A percentile compares a stretch with the other conserved stretches of the same genome.
These are phyloP conservation scores for Elaeis guineensis DNA, from an alignment of 176 grass and related monocot species.

Conservation along the genomic window DNA sequence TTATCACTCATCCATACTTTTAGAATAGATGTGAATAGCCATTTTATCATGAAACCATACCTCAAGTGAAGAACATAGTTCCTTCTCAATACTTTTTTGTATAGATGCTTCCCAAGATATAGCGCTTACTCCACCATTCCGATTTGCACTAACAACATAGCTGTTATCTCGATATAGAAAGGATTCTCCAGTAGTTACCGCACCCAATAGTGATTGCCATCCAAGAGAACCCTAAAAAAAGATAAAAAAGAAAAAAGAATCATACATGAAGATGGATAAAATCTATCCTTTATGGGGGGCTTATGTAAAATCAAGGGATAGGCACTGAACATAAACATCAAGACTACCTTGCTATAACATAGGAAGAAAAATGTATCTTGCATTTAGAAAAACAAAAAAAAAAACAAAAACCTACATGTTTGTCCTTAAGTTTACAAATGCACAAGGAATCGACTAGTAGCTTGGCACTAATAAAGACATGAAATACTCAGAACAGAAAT, in stretches of 20 bases:
- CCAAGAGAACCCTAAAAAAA: slow-evolving; percentile 66
- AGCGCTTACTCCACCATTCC: slow-evolving; percentile 49
- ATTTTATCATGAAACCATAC: slow-evolving; percentile 30
- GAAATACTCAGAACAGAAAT: too few relatives aligned
- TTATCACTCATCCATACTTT: too few relatives aligned
- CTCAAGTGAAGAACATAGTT: slow-evolving; percentile 82
- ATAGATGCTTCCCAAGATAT: slow-evolving; percentile 85
- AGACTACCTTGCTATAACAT: too few relatives aligned
- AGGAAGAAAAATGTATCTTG: too few relatives aligned
- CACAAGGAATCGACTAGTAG: too few relatives aligned
- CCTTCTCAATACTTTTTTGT: slow-evolving; percentile 75
- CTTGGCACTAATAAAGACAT: too few relatives aligned
- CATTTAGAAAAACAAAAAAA: too few relatives aligned
- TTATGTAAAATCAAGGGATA: too few relatives aligned
- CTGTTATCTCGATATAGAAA: slow-evolving; percentile 37
- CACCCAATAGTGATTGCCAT: slow-evolving; percentile 57
- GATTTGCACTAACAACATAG: slow-evolving; percentile 58
- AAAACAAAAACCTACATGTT: too few relatives aligned
- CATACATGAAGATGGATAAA: background rate
- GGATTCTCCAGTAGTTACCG: slow-evolving; percentile 35
- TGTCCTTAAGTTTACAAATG: too few relatives aligned
- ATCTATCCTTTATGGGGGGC: too few relatives aligned
- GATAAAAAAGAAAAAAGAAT: slow-evolving; percentile 6
- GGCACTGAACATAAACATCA: too few relatives aligned
- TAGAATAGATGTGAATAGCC: background rate